Evolutionary conservation across 2,329 filamentous ascomycete genomes (phyloP), one percentile per base, ranked within the genome.

Genomic region (Talaromyces sp.): DNA sequence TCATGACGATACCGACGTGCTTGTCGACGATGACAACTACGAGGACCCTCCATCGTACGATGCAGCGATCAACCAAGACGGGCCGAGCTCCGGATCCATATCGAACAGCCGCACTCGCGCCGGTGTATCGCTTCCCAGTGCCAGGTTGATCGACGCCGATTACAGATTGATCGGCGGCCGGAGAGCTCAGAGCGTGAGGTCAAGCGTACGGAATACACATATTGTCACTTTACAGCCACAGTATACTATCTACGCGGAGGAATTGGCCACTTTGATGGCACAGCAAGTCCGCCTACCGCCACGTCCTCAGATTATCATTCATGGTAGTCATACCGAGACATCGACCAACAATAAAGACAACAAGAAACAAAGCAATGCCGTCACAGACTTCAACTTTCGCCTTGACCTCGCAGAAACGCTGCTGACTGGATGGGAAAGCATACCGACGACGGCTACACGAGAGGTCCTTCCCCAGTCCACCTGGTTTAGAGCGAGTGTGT

Each of bases 271-370:
- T 13, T 80, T 84, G 67, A 75, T 87, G 67, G 70, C 69, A 1
- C 69, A 73, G 7, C 81, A 84, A 54, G 79, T 84, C 31, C 70
- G 70, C 33, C 72, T 78, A 10, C 86, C 86, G 4, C 86, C 86
- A 0, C 80, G 84, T n/a, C 82, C 83, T 0, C 82, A 78, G 60
- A 79, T 88, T 9, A 80, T 79, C 57, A 74, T 89, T 49, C 76
- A 79, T 37, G 87, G 87, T 61, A 81, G 81, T 3, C 87, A 89
- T 73, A 76, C 70, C 13, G 78, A 85, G 72, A 80, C 76, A 3
- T 61, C 59, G 4, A 60, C 62, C 11, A 66, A 69, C 35, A 61
- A 66, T 58, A 69, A 70, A 22, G 69, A 72, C n/a, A 67, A 69
- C 16, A 68, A 67, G 14, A 71, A 63, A 4, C 68, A 73, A 39